Evolutionary conservation across 305 asterid genomes (phyloP), one percentile per base, ranked within the genome.

Genomic region (Withania somnifera): DNA sequence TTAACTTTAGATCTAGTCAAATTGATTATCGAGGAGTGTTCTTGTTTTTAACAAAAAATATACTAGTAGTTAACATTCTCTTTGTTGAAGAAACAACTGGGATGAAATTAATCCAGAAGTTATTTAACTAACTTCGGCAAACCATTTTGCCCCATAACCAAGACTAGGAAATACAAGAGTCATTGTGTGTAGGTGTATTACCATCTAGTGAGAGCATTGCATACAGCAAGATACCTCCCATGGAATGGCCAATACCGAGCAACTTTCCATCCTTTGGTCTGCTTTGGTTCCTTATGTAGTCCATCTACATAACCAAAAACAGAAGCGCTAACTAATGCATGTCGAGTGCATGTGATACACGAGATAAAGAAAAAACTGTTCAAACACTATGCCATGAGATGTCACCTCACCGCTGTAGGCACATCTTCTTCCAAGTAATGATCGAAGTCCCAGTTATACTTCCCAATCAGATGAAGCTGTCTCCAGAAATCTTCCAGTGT

Each of bases 321-420:
- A 51, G 38, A 19, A 77, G 53, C 36, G 60, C 83, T 26, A 83
- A 52, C 17, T 45, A 60, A 68, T 17, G 79, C 42, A 73, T 26
- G 11, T 47, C 19, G 7, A 15, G 58, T 8, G 79, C 54, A 32
- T 7, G 66, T 24, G 40, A 26, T 51, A 53, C 40, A n/a, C 47
- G 19, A 24, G 78, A 84, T 79, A 56, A 76, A 79, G 83, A 78
- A 80, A 84, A 63, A 7, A 83, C 84, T 83, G 66, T 85, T 85
- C 87, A 68, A 47, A 80, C 50, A 11, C 47, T 52, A 76, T 51
- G 80, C 30, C 30, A 19, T 6, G 81, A 86, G 79, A 90, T 82
- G 94, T 88, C 97, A 91, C 96, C 97, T 93, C 97, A 95, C 98
- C 99, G 87, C 99, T 84, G 92, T 91, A 86, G 99, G 99, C 85